Evolutionary conservation across 2,329 filamentous ascomycete species (phyloP).

Genomic region (Claviceps sp.): DNA sequence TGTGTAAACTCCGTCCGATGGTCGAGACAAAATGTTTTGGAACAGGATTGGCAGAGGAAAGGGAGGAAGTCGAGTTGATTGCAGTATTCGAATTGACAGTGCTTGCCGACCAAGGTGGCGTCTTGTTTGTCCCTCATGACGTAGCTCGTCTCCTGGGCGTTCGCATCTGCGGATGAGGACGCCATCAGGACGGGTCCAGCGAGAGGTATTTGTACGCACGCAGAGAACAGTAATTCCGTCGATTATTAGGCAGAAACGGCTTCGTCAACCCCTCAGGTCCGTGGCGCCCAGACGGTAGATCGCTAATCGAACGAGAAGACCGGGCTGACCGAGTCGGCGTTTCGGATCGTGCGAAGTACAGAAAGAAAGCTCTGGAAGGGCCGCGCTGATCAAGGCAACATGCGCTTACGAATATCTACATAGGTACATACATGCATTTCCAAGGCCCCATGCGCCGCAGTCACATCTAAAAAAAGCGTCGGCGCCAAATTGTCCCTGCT

Average conservation of each 20-base stretch:
- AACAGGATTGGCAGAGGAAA: slow-evolving; percentile 85
- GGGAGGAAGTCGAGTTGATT: slow-evolving; percentile 93
- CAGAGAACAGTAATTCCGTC: neutral
- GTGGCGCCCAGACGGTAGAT: neutral
- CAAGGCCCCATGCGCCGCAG: no score
- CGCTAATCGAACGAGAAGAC: slow-evolving; percentile 1
- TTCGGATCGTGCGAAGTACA: neutral
- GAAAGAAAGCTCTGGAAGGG: slow-evolving; percentile 6
- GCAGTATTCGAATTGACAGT: slow-evolving; percentile 87
- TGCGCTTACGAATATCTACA: slow-evolving; percentile 1
- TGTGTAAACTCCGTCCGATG: slow-evolving; percentile 81
- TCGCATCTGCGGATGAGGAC: slow-evolving; percentile 29
- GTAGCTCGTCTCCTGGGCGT: slow-evolving; percentile 41
- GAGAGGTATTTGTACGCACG: neutral
- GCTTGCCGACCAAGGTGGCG: slow-evolving; percentile 72
- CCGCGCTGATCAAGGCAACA: neutral
- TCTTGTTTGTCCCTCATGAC: slow-evolving; percentile 62
- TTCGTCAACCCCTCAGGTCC: slow-evolving; percentile 1
- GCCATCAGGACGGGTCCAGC: slow-evolving; percentile 32
- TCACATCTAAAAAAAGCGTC: no score
- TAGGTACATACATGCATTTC: no score
- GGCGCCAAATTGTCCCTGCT: no score
- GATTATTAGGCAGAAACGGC: slow-evolving; percentile 4
- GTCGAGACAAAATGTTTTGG: slow-evolving; percentile 76
- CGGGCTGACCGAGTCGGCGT: neutral